Evolutionary conservation across 2,329 filamentous ascomycete genomes (phyloP).

Genomic region (Monosporascus cannonballus): DNA sequence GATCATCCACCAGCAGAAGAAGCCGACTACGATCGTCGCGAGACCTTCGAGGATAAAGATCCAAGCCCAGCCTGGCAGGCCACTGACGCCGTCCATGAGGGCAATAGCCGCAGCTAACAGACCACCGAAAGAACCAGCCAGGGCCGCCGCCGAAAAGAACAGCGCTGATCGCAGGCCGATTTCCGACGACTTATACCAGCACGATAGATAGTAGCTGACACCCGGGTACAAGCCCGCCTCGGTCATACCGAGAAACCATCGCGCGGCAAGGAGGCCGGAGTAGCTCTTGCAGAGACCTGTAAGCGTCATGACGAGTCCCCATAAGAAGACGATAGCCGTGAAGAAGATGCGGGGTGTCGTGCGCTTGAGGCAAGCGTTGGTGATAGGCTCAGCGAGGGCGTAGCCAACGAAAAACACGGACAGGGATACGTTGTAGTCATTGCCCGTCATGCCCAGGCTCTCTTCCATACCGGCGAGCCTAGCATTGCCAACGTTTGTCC

Average conservation of each 20-base stretch:
- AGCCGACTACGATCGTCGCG: slow-evolving; percentile 61
- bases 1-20: slow-evolving; percentile 70
- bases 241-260: slow-evolving; percentile 65
- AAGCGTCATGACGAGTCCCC: slow-evolving; percentile 64
- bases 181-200: slow-evolving; percentile 77
- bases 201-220: slow-evolving; percentile 74
- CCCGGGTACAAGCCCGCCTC: slow-evolving; percentile 74
- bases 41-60: slow-evolving; percentile 67
- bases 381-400: slow-evolving; percentile 68
- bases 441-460: slow-evolving; percentile 55
- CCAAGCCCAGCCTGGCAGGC: slow-evolving; percentile 54
- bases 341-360: slow-evolving; percentile 74
- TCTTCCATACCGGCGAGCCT: slow-evolving; percentile 48
- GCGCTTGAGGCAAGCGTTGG: slow-evolving; percentile 74
- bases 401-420: slow-evolving; percentile 88
- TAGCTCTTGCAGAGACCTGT: slow-evolving; percentile 63
- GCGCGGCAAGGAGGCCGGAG: slow-evolving; percentile 58
- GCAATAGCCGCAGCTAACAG: slow-evolving; percentile 67
- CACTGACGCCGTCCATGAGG: slow-evolving; percentile 59
- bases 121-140: slow-evolving; percentile 73
- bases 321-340: slow-evolving; percentile 69
- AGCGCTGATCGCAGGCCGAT: slow-evolving; percentile 75
- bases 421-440: slow-evolving; percentile 67
- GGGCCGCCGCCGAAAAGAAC: slow-evolving; percentile 77
- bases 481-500: slow-evolving; percentile 70